These are phyloP conservation scores for Curvularia sp. DNA, from an alignment of 2,329 filamentous ascomycete genomes.

Conservation along the genomic window DNA sequence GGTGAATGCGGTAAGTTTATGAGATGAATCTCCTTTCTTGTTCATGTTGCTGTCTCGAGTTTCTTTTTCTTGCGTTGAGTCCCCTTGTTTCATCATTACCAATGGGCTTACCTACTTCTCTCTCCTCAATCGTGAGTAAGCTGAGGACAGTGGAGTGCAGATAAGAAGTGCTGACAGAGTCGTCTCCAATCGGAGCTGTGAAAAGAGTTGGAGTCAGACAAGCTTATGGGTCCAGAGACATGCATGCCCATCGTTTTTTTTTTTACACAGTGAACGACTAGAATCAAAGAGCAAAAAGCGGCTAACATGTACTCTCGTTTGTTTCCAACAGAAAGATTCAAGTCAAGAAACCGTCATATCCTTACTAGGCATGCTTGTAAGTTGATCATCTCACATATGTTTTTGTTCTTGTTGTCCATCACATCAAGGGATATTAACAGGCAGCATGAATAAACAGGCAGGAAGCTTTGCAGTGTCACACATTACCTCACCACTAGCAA, in stretches of 20 bases:
- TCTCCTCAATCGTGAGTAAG: too few relatives aligned
- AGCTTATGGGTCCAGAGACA: too few relatives aligned
- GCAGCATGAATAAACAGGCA: slow-evolving; percentile 50
- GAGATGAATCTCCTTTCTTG: neutral
- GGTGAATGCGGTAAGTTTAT: slow-evolving; percentile 74
- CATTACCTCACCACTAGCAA: slow-evolving; percentile 73
- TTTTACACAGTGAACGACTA: too few relatives aligned
- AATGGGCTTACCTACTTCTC: too few relatives aligned
- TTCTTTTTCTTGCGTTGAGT: too few relatives aligned
- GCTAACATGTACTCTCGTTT: too few relatives aligned
- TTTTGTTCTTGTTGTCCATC: too few relatives aligned
- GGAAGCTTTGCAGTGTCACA: slow-evolving; percentile 82
- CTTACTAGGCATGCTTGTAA: slow-evolving; percentile 79
- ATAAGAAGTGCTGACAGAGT: neutral
- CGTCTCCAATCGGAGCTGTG: neutral
- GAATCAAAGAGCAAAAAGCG: too few relatives aligned
- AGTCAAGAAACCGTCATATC: slow-evolving; percentile 95
- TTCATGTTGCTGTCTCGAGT: too few relatives aligned
- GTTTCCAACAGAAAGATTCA: slow-evolving; percentile 72
- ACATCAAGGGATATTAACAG: neutral
- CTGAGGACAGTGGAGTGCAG: too few relatives aligned
- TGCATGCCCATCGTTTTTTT: too few relatives aligned
- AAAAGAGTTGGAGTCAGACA: neutral
- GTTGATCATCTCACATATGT: slow-evolving; percentile 17
- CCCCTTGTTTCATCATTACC: too few relatives aligned